These are phyloP conservation scores for Cutaneotrichosporon cavernicola DNA, from an alignment of 1,284 basidiomycete genomes.

Conservation along the genomic window DNA sequence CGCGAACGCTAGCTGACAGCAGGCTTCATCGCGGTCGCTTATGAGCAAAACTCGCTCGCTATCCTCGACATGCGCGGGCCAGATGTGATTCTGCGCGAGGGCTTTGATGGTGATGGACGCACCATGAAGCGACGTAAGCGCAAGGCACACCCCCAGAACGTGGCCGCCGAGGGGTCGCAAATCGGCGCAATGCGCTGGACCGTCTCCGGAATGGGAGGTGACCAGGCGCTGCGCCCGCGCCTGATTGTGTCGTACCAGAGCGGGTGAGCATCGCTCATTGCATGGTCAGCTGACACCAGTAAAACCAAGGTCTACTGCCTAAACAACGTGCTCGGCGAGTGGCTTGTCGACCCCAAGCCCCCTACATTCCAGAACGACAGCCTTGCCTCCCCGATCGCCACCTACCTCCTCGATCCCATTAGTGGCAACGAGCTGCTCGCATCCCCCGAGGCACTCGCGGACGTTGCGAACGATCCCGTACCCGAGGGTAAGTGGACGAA, in stretches of 20 bases:
- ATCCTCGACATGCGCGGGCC: slow-evolving; percentile 73
- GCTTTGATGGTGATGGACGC: slow-evolving; percentile 47
- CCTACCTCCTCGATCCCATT: slow-evolving; percentile 65
- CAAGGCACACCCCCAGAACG: slow-evolving; percentile 48
- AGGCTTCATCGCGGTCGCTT: slow-evolving; percentile 75
- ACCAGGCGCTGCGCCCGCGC: slow-evolving; percentile 60
- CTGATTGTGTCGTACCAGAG: slow-evolving; percentile 64
- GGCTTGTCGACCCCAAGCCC: slow-evolving; percentile 60
- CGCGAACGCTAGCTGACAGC: slow-evolving; percentile 8
- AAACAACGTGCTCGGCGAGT: slow-evolving; percentile 55
- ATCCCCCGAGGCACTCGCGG: slow-evolving; percentile 25
- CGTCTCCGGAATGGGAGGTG: slow-evolving; percentile 62
- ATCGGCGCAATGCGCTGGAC: slow-evolving; percentile 66
- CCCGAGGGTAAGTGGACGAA: slow-evolving; percentile 33
- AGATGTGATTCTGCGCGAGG: slow-evolving; percentile 60
- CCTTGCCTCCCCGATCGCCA: slow-evolving; percentile 59
- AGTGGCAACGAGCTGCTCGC: slow-evolving; percentile 57
- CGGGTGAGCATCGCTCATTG: slow-evolving; percentile 53
- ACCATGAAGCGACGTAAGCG: slow-evolving; percentile 50
- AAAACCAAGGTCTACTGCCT: slow-evolving; percentile 62
- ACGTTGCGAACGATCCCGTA: slow-evolving; percentile 24
- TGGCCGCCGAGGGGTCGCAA: slow-evolving; percentile 45
- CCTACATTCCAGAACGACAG: slow-evolving; percentile 52
- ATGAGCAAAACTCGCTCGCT: slow-evolving; percentile 61
- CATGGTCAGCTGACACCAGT: slow-evolving; percentile 30